A percentile compares a stretch with the other conserved stretches of the same genome.
These are phyloP conservation scores for Lactifluus subvellereus DNA, from an alignment of 768 basidiomycete species.

Conservation along the genomic window DNA sequence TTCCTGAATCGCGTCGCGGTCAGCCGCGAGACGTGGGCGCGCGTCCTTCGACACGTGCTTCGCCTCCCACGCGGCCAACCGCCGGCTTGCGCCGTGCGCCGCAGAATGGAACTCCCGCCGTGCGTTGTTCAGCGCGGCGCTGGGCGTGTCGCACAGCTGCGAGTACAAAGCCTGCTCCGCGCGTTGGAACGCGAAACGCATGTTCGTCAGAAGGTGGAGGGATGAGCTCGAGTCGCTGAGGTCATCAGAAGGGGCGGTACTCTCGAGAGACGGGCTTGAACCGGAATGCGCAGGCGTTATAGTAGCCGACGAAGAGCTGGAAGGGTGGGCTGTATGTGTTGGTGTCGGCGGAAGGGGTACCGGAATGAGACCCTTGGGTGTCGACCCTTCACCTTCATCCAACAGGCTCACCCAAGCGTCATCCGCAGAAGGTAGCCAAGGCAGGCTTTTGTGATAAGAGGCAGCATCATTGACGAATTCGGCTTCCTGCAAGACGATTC, in stretches of 20 bases:
- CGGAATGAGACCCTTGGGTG: slow-evolving; percentile 10
- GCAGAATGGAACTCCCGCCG: slow-evolving; percentile 50
- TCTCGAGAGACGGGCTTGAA: not conserved
- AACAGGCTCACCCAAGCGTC: slow-evolving; percentile 41
- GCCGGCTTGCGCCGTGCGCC: slow-evolving; percentile 47
- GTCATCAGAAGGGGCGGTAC: slow-evolving; percentile 26
- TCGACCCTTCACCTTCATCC: slow-evolving; percentile 21
- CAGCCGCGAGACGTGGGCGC: slow-evolving; percentile 17
- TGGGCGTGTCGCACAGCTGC: slow-evolving; percentile 45
- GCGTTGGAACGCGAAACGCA: slow-evolving; percentile 53
- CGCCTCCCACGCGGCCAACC: slow-evolving; percentile 56
- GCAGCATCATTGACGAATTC: slow-evolving; percentile 28
- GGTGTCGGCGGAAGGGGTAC: slow-evolving; percentile 26
- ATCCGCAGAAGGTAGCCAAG: slow-evolving; percentile 53
- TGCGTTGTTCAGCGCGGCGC: slow-evolving; percentile 52
- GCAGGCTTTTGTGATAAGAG: slow-evolving; percentile 44
- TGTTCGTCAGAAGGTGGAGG: slow-evolving; percentile 38
- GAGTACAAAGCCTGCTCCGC: slow-evolving; percentile 55
- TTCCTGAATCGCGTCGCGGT: slow-evolving; percentile 33
- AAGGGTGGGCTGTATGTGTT: slow-evolving; percentile 23
- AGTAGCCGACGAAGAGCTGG: slow-evolving; percentile 8
- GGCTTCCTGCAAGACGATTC: slow-evolving; percentile 37
- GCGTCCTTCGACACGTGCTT: slow-evolving; percentile 47
- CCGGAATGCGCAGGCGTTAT: not conserved
- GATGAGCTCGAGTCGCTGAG: slow-evolving; percentile 29